Evolutionary conservation across 768 basidiomycete genomes (phyloP), one percentile per base, ranked within the genome.

Genomic region (Leccinum pellstonianum): DNA sequence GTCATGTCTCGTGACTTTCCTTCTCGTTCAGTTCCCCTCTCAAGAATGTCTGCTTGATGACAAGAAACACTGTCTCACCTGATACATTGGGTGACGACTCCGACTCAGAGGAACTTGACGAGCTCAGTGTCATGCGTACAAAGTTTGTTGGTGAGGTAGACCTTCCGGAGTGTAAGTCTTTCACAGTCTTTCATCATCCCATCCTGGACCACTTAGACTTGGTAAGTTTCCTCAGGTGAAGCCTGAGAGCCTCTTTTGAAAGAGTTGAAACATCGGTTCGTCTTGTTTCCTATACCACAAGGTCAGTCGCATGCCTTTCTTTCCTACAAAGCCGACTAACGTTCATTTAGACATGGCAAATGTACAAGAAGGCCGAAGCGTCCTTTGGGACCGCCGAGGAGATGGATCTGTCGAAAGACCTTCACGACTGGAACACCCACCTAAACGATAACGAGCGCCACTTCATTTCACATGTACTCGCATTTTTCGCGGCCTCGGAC

Each of bases 401-500:
- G 72, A 88, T 95, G 73, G 90, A 95, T 67, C 84, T 95, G 9
- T 91, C 89, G 1, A 47, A 55, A 12, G 46, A 55, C 17, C 27
- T 55, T 21, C 54, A 43, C 15, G 54, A 55, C 35, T 55, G 54
- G 54, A 47, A 46, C 29, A 29, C 43, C 10, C 48, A 11, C 12
- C 29, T 51, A 17, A 51, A 51, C 29, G 29, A 51, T 9, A 49
- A 49, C 7, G 95, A 98, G 68, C 86, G 88, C 29, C 86, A 93
- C 72, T 98, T 98, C 65, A 81, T 97, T 64, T 91, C 91, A 1
- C 93, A 94, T 65, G 87, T 98, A 52, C 86, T 98, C 38, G 95
- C 95, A 0, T 98, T 97, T 73, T 98, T 98, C 69, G 95, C 95
- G 23, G 93, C 95, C 9, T 95, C 93, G 0, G 94, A 97, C 63